A percentile compares a stretch with the other conserved stretches of the same genome.
Conservation (phyloP, 2,329 filamentous ascomycete species). For the Aureobasidium lini region DNA sequence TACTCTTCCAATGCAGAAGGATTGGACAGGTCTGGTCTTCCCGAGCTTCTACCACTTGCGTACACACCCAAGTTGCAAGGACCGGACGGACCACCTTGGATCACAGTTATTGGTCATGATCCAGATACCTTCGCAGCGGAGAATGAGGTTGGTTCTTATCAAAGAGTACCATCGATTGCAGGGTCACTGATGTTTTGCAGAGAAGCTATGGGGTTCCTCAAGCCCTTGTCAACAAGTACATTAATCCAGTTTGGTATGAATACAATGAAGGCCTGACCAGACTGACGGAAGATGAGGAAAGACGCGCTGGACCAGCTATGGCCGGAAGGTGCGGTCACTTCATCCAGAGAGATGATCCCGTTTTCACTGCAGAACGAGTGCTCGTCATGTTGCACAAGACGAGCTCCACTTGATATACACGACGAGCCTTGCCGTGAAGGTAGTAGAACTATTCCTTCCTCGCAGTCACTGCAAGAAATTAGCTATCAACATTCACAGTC, state of each 20-base stretch:
- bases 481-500: too few species aligned
- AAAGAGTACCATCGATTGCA: not conserved
- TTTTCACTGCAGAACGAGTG: slow-evolving; percentile 30
- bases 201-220: not conserved
- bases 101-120: slow-evolving; percentile 49
- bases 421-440: too few species aligned
- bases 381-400: not conserved
- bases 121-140: slow-evolving; percentile 42
- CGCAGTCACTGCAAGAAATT: too few species aligned
- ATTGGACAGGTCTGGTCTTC: slow-evolving; percentile 41
- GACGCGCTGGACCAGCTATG: slow-evolving; percentile 38
- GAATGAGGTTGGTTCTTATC: not conserved
- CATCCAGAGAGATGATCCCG: slow-evolving; percentile 48
- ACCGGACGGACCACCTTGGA: slow-evolving; percentile 30
- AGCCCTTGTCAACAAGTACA: slow-evolving; percentile 40
- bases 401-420: too few species aligned
- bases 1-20: slow-evolving; percentile 44
- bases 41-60: slow-evolving; percentile 36
- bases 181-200: not conserved
- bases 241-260: slow-evolving; percentile 46
- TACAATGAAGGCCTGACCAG: slow-evolving; percentile 47
- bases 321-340: slow-evolving; percentile 48
- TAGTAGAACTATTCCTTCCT: too few species aligned
- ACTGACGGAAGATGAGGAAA: slow-evolving; percentile 34
- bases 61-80: slow-evolving; percentile 36